phyloP scores from a whole-genome alignment of 2,329 filamentous ascomycete genomes.

The Gnomoniopsis sp. region DNA sequence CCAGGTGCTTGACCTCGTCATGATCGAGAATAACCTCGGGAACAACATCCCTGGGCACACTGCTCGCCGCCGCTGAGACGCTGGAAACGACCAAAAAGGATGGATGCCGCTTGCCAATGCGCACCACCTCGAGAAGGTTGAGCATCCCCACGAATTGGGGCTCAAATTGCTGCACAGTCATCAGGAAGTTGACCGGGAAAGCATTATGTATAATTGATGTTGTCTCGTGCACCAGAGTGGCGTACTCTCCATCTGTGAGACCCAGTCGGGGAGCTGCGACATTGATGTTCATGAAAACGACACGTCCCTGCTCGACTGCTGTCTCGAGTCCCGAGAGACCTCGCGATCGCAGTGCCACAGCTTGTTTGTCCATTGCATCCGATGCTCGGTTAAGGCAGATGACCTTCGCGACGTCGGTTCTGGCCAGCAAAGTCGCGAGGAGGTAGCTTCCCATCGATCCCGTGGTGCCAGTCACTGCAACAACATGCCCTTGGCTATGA shows the following conservation, averaged over 20 bases:
- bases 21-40: conserved; percentile 21
- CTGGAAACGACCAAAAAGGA: conserved; percentile 26
- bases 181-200: conserved; percentile 51
- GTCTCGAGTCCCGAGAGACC: conserved; percentile 6
- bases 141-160: conserved; percentile 39
- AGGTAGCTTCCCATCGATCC: conserved; percentile 14
- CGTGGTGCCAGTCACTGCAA: conserved; percentile 13
- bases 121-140: conserved; percentile 36
- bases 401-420: conserved; percentile 10
- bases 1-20: conserved; percentile 15
- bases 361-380: conserved; percentile 6
- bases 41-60: conserved; percentile 11
- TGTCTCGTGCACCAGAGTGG: conserved; percentile 26
- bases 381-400: conserved; percentile 14
- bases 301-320: conserved; percentile 2
- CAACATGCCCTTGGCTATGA: not conserved
- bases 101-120: conserved; percentile 10
- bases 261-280: conserved; percentile 36
- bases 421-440: conserved; percentile 10
- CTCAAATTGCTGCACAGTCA: conserved; percentile 42
- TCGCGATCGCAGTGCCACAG: not conserved
- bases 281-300: conserved; percentile 22
- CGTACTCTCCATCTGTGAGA: conserved; percentile 28
- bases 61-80: conserved; percentile 23
- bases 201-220: conserved; percentile 43